Evolutionary conservation across 768 basidiomycete species (phyloP).

Genomic region (Amanita molliuscula): DNA sequence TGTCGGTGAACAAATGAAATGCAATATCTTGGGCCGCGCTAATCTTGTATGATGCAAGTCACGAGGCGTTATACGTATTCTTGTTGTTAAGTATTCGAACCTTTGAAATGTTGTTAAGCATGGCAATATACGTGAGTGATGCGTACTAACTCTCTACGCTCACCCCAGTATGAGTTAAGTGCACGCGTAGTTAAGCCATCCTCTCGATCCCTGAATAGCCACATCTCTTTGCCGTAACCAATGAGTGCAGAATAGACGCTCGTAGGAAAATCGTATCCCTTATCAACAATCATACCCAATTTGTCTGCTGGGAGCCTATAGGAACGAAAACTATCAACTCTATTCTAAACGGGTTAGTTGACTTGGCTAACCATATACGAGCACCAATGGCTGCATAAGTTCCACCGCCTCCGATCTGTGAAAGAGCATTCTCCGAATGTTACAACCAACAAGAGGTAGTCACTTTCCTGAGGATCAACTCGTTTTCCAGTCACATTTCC

Average conservation of each 20-base stretch:
- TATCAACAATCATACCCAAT: too few relatives aligned
- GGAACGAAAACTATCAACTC: neutral
- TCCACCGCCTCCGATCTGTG: conserved; percentile 82
- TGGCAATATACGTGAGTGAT: neutral
- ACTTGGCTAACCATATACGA: conserved; percentile 53
- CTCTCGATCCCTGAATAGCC: conserved; percentile 58
- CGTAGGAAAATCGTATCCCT: too few relatives aligned
- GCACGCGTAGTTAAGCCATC: conserved; percentile 54
- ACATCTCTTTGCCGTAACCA: too few relatives aligned
- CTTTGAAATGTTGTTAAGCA: conserved; percentile 27
- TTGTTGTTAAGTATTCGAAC: conserved; percentile 70
- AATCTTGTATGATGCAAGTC: conserved; percentile 53
- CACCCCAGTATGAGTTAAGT: conserved; percentile 65
- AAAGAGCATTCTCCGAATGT: neutral
- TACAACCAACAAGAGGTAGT: neutral
- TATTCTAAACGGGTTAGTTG: neutral
- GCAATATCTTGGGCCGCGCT: conserved; percentile 16
- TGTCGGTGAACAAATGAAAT: too few relatives aligned
- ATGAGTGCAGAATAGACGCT: too few relatives aligned
- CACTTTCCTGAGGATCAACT: conserved; percentile 39
- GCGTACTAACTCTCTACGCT: conserved; percentile 48
- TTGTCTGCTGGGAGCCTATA: too few relatives aligned
- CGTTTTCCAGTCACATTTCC: conserved; percentile 40
- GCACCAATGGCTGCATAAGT: conserved; percentile 75
- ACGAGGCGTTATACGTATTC: conserved; percentile 58